These are phyloP conservation scores for Staphylotrichum tortipilum DNA, from an alignment of 495 filamentous ascomycete species.

Conservation along the genomic window DNA sequence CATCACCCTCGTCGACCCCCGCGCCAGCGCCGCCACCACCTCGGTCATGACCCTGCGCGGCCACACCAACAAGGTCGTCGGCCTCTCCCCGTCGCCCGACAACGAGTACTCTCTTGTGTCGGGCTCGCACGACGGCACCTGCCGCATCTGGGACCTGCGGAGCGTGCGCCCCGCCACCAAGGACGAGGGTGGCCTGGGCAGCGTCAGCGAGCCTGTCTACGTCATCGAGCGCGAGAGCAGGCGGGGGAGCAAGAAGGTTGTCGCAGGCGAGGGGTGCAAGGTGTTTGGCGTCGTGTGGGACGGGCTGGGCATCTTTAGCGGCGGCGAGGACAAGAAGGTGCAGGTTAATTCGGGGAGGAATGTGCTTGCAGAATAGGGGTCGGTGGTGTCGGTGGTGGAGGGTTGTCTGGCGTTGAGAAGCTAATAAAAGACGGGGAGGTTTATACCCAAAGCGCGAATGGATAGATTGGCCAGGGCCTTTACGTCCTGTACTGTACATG, in stretches of 20 bases:
- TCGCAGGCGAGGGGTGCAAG: slow-evolving; percentile 71
- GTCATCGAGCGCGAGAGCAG: slow-evolving; percentile 69
- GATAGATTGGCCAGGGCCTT: neutral
- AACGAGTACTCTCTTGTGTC: slow-evolving; percentile 74
- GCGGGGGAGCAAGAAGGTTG: slow-evolving; percentile 49
- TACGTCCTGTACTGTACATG: too few relatives aligned
- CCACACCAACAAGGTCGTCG: slow-evolving; percentile 74
- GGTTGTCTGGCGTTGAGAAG: neutral
- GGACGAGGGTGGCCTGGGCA: slow-evolving; percentile 44
- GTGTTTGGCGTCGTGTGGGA: slow-evolving; percentile 91
- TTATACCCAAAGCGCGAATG: neutral
- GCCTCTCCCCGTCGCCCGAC: slow-evolving; percentile 58
- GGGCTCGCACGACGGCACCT: slow-evolving; percentile 81
- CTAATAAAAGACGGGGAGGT: neutral
- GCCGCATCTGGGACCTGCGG: slow-evolving; percentile 85
- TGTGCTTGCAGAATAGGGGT: slow-evolving; percentile 16
- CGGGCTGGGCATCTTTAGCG: slow-evolving; percentile 80
- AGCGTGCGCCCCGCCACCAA: slow-evolving; percentile 57
- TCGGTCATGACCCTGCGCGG: slow-evolving; percentile 81
- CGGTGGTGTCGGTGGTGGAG: neutral
- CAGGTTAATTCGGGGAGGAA: slow-evolving; percentile 69
- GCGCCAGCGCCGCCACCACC: slow-evolving; percentile 60
- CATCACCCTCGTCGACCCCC: slow-evolving; percentile 84
- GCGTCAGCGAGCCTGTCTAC: slow-evolving; percentile 73
- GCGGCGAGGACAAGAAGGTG: slow-evolving; percentile 82